Evolutionary conservation across 2,329 filamentous ascomycete species (phyloP).

Genomic region (Ophiostoma sp.): DNA sequence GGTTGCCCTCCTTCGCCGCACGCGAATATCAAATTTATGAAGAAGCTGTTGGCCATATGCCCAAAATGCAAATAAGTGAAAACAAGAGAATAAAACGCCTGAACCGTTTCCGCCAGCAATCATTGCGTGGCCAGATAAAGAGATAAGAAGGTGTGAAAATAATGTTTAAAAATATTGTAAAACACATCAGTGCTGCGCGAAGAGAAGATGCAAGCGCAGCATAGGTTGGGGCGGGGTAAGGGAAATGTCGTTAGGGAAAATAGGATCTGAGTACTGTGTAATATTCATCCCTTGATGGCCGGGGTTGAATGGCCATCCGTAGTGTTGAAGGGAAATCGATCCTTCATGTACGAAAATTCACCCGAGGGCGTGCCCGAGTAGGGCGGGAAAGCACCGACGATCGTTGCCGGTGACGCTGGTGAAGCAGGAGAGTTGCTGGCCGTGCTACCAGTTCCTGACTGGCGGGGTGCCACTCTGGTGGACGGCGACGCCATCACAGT

Average conservation of each 20-base stretch:
- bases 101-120: background rate
- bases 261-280: background rate
- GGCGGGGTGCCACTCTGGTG: background rate
- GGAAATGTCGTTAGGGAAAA: background rate
- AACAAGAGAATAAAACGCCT: background rate
- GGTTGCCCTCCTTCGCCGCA: constrained; percentile 3
- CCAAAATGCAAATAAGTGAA: background rate
- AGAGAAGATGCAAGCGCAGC: constrained; percentile 8
- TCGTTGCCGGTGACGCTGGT: constrained; percentile 43
- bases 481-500: constrained; percentile 2
- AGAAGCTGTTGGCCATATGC: background rate
- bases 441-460: constrained; percentile 25
- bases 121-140: background rate
- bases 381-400: constrained; percentile 41
- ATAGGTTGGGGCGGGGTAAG: background rate
- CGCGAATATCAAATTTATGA: constrained; percentile 6
- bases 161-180: background rate
- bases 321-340: constrained; percentile 46
- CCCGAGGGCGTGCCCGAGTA: constrained; percentile 44
- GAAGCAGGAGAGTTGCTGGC: constrained; percentile 30
- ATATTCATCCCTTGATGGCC: constrained; percentile 40
- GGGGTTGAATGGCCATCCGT: constrained; percentile 44
- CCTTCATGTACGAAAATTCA: constrained; percentile 40
- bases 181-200: constrained; percentile 12
- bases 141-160: background rate